Evolutionary conservation across 2,329 filamentous ascomycete genomes (phyloP).

Genomic region (Aspergillus neotritici): DNA sequence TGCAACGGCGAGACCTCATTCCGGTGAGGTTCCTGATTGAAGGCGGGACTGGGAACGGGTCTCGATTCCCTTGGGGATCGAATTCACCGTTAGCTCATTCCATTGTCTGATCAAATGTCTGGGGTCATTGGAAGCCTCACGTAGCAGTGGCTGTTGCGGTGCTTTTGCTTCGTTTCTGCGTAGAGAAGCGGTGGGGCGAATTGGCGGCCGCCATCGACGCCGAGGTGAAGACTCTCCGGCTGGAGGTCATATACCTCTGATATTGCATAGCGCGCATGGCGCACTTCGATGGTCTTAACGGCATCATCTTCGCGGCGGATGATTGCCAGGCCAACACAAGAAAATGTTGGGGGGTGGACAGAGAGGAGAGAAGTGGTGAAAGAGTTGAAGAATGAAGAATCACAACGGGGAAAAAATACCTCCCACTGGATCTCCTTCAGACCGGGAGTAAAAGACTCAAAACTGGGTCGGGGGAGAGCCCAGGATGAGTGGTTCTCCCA

Average conservation of each 20-base stretch:
- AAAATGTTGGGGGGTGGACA: slow-evolving; percentile 11
- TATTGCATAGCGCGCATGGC: slow-evolving; percentile 44
- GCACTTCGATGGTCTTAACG: slow-evolving; percentile 45
- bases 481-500: slow-evolving; percentile 2
- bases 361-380: slow-evolving; percentile 9
- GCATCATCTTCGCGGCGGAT: slow-evolving; percentile 43
- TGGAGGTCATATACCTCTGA: slow-evolving; percentile 36
- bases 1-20: slow-evolving; percentile 65
- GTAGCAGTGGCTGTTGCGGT: slow-evolving; percentile 47
- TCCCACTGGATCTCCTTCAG: slow-evolving; percentile 14
- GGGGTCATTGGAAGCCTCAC: slow-evolving; percentile 41
- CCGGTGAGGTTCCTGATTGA: slow-evolving; percentile 49
- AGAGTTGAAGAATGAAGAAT: slow-evolving; percentile 12
- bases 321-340: slow-evolving; percentile 30
- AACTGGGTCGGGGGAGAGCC: slow-evolving; percentile 6
- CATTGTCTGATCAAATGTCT: not conserved
- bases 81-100: slow-evolving; percentile 13
- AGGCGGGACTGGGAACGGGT: slow-evolving; percentile 57
- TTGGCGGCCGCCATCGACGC: slow-evolving; percentile 41
- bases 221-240: slow-evolving; percentile 40
- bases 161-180: slow-evolving; percentile 43
- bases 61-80: slow-evolving; percentile 46
- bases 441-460: slow-evolving; percentile 16
- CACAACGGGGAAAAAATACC: slow-evolving; percentile 14
- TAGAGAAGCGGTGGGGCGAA: slow-evolving; percentile 42